Percentiles rank a stretch among this genome's conserved stretches.
Conservation (phyloP, 2,329 filamentous ascomycete species). For the Sphaceloma murrayae region DNA sequence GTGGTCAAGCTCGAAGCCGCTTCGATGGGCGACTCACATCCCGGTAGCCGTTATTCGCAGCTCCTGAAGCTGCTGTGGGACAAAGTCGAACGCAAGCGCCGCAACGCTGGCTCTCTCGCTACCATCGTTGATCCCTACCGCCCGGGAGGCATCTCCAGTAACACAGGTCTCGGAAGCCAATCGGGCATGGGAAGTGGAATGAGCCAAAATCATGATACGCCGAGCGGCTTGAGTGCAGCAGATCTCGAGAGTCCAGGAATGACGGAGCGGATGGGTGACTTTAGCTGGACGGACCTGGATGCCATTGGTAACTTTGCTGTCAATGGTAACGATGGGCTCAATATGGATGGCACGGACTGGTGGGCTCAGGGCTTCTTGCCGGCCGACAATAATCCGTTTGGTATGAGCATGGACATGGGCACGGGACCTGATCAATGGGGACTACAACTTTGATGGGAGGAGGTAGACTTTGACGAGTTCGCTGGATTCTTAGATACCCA, state of each 20-base stretch:
- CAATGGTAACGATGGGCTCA: conserved; percentile 30
- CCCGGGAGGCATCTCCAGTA: conserved; percentile 32
- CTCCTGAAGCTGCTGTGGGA: conserved; percentile 41
- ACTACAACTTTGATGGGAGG: background rate
- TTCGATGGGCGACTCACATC: conserved; percentile 38
- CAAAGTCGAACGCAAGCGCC: conserved; percentile 33
- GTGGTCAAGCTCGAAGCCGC: conserved; percentile 36
- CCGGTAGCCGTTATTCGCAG: conserved; percentile 38
- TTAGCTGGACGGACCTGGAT: conserved; percentile 41
- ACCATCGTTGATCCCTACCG: conserved; percentile 32
- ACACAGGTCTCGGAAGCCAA: conserved; percentile 23
- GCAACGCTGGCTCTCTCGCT: conserved; percentile 17
- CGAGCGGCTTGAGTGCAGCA: background rate
- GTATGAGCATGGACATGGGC: conserved; percentile 19
- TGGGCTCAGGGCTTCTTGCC: conserved; percentile 30
- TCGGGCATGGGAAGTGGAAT: conserved; percentile 21
- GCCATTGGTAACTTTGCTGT: conserved; percentile 42
- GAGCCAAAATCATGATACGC: conserved; percentile 6
- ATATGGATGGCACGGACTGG: conserved; percentile 27
- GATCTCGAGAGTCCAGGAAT: conserved; percentile 32
- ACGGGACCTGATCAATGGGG: conserved; percentile 21
- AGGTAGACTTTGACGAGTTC: background rate
- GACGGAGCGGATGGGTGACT: conserved; percentile 40
- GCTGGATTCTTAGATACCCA: conserved; percentile 1
- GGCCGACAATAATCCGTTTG: conserved; percentile 29